Base-by-base conservation (phyloP, 2,329 filamentous ascomycete species). In the Epichloe typhina region DNA sequence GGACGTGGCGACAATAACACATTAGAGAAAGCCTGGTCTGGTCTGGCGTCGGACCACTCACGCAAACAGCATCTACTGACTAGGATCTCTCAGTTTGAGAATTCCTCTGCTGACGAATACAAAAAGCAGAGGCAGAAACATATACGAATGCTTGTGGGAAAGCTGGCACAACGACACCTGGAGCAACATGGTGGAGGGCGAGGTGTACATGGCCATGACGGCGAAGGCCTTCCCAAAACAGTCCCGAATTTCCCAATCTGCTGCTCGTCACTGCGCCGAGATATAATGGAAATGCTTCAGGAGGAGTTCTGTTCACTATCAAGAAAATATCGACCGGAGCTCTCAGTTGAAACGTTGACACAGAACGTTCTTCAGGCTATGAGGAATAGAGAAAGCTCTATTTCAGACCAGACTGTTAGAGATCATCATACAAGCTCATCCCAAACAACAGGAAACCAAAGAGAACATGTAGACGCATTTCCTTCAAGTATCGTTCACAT, bases 1-100 rank as follows among this genome's bases (percentile, higher is more conserved):
- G 84, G 86, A 0, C 74, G 74, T 4, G 82, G 80, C 52, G 89
- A 95, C 67, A 94, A 91, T 57, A 80, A 83, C 57, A 81, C 84
- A 2, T 72, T 95, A 12, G 88, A 95, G 63, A 79, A 81, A 55
- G 80, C 87, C 37, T 95, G 90, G 87, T 68, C 83, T 42, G 69
- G 72, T 15, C 71, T 93, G 15, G 67, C 70, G 21, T 71, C 73
- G 35, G 64, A 72, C 52, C 63, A 72, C 54, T 70, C 76, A 64
- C 62, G 69, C 53, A 62, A 68, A 55, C 70, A 73, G 35, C 78
- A 83, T 55, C 59, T 63, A 13, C 65, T 67, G 46, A 65, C 56
- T 17, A 58, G 54, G 40, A 33, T 4, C n/a, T 8, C 36, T 7
- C 44, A 19, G 31, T 38, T 11, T 3, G 23, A 13, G 15, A 12